Evolutionary conservation across 768 basidiomycete genomes (phyloP), one percentile per base, ranked within the genome.

Genomic region (Pisolithus tinctorius): DNA sequence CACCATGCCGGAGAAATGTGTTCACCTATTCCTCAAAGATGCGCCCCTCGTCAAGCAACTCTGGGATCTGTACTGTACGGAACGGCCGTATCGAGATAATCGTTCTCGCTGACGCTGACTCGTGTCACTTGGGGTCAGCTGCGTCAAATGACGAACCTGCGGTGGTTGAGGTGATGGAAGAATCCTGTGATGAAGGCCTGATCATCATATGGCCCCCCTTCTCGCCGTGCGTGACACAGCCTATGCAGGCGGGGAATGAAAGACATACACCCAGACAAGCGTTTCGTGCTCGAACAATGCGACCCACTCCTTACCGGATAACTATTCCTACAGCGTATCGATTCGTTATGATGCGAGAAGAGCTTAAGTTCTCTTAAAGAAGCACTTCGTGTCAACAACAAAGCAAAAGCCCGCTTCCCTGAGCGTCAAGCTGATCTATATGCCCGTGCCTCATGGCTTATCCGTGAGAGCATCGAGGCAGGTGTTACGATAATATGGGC

Each of bases 181-280:
- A 16, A 58, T 68, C 11, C 44, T 71, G 45, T 55, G 71, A 50
- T 69, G 20, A 20, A 20, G 20, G 20, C 20, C 20, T 20, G 20
- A 68, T 20, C 69, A 68, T 67, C 67, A 53, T 48, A 64, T 55
- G 16, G 39, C 47, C 27, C 34, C 34, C 17, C 27, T 29, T 9
- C 20, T 20, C 40, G 20, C 31, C 14, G 16, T 53, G 37, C 31
- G 1, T 9, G 36, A 37, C 36, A 41, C 20, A 8, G 17, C 64
- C 74, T 79, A 20, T 20, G 20, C 20, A 20, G 20, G 20, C 20
- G 20, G 20, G 20, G 20, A 20, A 20, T 20, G 20, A 20, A 20
- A 17, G 81, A 84, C 58, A 77, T 85, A 57, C 82, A 83, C 64
- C 72, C 84, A 30, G 82, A 84, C 70, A 83, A 85, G 65, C 83